Conservation (phyloP, 768 basidiomycete species). For the Lyophyllum semitale region DNA sequence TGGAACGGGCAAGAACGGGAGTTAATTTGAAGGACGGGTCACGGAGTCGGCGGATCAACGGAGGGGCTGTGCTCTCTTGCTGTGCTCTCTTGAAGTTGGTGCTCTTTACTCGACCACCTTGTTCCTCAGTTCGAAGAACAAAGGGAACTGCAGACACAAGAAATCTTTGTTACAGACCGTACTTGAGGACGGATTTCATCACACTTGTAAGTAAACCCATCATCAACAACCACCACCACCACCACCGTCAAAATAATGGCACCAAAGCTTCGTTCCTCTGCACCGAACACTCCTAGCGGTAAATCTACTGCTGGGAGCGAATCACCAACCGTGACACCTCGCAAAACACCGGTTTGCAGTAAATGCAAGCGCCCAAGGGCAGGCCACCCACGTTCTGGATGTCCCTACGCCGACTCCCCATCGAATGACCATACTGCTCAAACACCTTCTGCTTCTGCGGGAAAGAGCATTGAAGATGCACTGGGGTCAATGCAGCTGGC, state of each 20-base stretch:
- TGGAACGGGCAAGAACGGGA: too few relatives aligned
- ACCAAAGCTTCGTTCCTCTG: constrained; percentile 21
- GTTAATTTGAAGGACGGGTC: too few relatives aligned
- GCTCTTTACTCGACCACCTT: background rate
- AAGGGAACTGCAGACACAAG: background rate
- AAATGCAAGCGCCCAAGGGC: constrained; percentile 55
- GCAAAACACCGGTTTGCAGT: constrained; percentile 54
- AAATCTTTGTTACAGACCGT: background rate
- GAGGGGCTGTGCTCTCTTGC: too few relatives aligned
- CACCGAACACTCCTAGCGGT: constrained; percentile 17
- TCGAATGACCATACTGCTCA: constrained; percentile 9
- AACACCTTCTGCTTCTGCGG: constrained; percentile 8
- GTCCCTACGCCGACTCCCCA: constrained; percentile 44
- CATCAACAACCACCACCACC: background rate
- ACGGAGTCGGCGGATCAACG: too few relatives aligned
- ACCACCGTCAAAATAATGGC: constrained; percentile 20
- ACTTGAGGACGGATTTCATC: background rate
- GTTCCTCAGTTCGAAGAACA: background rate
- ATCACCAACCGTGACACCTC: constrained; percentile 35
- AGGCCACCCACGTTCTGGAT: constrained; percentile 67
- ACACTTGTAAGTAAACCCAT: background rate
- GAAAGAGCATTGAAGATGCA: constrained; percentile 38
- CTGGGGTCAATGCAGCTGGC: constrained; percentile 49
- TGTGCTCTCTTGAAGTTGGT: background rate
- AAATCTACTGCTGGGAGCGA: constrained; percentile 4